phyloP scores from a whole-genome alignment of 345 rosid species.

The Hibiscus syriacus region DNA sequence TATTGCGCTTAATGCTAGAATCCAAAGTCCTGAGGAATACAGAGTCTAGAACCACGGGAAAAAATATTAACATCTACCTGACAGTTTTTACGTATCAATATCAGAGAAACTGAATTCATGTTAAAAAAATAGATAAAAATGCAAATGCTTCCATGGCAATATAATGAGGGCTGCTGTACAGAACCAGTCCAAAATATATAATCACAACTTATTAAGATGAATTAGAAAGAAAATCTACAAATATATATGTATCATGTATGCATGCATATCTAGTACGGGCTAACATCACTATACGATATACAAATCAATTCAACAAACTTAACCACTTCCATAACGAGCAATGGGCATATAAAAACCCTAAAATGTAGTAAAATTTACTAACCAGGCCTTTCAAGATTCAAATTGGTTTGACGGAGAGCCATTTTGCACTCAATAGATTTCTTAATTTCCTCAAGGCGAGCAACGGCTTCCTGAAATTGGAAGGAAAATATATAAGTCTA shows the following conservation, averaged over 20 bases:
- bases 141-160: neutral
- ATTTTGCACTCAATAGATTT: conserved; percentile 74
- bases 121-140: neutral
- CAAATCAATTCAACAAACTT: neutral
- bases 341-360: no score
- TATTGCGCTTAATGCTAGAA: conserved; percentile 90
- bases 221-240: neutral
- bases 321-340: no score
- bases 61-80: conserved; percentile 18
- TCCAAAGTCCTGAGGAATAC: conserved; percentile 86
- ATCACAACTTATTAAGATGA: neutral
- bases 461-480: conserved; percentile 62
- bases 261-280: neutral
- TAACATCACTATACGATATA: neutral
- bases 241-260: no score
- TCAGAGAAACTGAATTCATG: neutral
- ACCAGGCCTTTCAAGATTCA: conserved; percentile 98
- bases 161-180: neutral
- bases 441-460: conserved; percentile 86
- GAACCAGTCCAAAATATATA: neutral
- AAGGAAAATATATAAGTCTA: neutral
- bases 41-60: conserved; percentile 44
- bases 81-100: neutral
- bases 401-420: conserved; percentile 83
- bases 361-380: no score